Percentiles rank a stretch among this genome's conserved stretches.
phyloP scores from a whole-genome alignment of 2,329 filamentous ascomycete species.

The Clonostachys sp. region DNA sequence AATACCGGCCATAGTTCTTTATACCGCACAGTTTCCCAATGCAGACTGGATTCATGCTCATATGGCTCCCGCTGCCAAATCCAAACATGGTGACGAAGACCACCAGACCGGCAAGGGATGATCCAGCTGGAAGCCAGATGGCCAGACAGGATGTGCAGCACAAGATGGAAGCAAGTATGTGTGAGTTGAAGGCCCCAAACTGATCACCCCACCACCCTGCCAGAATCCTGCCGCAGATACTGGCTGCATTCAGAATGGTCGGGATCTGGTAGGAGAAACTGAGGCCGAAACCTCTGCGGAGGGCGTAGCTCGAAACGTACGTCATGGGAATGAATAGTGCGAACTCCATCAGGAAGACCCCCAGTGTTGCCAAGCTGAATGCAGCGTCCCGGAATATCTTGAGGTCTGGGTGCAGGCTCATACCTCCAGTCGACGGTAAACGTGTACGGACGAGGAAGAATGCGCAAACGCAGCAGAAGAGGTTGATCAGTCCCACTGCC shows the following conservation, averaged over 20 bases:
- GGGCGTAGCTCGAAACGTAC: conserved; percentile 54
- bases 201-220: conserved; percentile 52
- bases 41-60: too few species aligned
- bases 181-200: conserved; percentile 43
- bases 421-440: neutral
- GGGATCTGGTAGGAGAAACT: conserved; percentile 61
- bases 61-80: neutral
- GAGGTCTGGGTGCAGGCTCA: conserved; percentile 1
- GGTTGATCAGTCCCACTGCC: neutral
- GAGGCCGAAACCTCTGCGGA: conserved; percentile 41
- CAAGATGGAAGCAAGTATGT: conserved; percentile 48
- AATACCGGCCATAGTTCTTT: too few species aligned
- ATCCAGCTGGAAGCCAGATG: conserved; percentile 50
- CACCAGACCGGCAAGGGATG: conserved; percentile 36
- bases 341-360: conserved; percentile 20
- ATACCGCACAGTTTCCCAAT: too few species aligned
- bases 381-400: neutral
- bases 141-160: conserved; percentile 44
- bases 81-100: conserved; percentile 21
- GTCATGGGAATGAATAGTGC: conserved; percentile 51
- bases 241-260: conserved; percentile 63
- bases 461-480: neutral
- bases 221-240: conserved; percentile 52
- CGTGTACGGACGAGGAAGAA: conserved; percentile 1
- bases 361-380: conserved; percentile 6